Conservation (phyloP, 495 filamentous ascomycete genomes). For the Aspergillus avenaceus region DNA sequence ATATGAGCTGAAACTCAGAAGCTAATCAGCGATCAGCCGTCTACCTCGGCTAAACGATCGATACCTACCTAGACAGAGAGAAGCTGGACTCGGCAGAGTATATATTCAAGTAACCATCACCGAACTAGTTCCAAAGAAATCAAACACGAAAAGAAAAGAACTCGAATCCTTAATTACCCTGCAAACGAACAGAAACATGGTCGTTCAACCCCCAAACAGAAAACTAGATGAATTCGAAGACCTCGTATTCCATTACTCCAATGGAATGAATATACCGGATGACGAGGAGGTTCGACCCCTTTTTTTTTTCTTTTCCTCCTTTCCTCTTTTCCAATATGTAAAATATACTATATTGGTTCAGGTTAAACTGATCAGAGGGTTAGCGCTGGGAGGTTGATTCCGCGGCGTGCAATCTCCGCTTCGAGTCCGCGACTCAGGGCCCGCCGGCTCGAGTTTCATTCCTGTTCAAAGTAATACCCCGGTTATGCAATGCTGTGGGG, state of each 20-base stretch:
- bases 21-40: no score
- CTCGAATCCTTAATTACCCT: constrained; percentile 2
- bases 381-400: constrained; percentile 37
- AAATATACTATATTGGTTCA: no score
- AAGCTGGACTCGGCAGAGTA: no score
- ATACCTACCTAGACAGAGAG: no score
- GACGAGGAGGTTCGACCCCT: neutral
- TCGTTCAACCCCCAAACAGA: constrained; percentile 19
- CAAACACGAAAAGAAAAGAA: no score
- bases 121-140: neutral
- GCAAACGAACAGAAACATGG: no score
- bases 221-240: constrained; percentile 33
- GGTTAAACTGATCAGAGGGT: no score
- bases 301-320: no score
- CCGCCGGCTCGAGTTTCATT: constrained; percentile 34
- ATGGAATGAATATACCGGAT: neutral
- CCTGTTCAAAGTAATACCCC: constrained; percentile 46
- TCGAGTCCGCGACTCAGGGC: constrained; percentile 36
- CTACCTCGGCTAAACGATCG: no score
- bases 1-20: no score
- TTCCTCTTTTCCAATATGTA: neutral
- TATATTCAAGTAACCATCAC: no score
- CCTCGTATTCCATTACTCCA: constrained; percentile 11
- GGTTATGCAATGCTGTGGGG: constrained; percentile 54
- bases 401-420: constrained; percentile 29